phyloP scores from a whole-genome alignment of 805 yeast species.

The Suhomyces faveliae region DNA sequence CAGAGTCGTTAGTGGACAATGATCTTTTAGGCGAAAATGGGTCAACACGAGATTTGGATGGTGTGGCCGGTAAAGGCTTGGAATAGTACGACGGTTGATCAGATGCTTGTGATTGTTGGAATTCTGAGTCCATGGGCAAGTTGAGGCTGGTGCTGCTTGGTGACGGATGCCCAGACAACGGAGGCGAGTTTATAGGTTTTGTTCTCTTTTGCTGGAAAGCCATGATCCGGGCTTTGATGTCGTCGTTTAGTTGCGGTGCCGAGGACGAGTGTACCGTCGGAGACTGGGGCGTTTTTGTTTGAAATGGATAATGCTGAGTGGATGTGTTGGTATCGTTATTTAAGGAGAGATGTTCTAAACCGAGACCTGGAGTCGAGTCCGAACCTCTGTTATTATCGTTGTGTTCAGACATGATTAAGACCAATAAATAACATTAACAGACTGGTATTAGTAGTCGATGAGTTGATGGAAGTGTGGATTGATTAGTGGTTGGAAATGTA shows the following conservation, averaged over 20 bases:
- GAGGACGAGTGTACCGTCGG: conserved; percentile 3
- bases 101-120: neutral
- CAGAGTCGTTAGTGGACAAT: conserved; percentile 12
- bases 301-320: neutral
- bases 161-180: conserved; percentile 10
- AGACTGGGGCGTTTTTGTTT: conserved; percentile 7
- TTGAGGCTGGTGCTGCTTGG: conserved; percentile 6
- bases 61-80: conserved; percentile 24
- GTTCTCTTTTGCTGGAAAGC: conserved; percentile 82
- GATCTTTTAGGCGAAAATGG: conserved; percentile 5
- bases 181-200: conserved; percentile 17
- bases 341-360: neutral
- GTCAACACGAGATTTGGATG: conserved; percentile 18
- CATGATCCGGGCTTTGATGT: conserved; percentile 79
- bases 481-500: neutral
- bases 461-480: neutral
- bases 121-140: neutral
- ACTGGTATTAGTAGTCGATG: too few species aligned
- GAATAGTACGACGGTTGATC: neutral
- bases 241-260: conserved; percentile 41
- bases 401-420: neutral
- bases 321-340: neutral
- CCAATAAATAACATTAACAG: too few species aligned
- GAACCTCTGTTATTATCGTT: neutral
- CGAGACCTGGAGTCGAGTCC: neutral